These are phyloP conservation scores for Coemansia reversa DNA, from an alignment of 192 early-diverging fungal species.

Conservation along the genomic window DNA sequence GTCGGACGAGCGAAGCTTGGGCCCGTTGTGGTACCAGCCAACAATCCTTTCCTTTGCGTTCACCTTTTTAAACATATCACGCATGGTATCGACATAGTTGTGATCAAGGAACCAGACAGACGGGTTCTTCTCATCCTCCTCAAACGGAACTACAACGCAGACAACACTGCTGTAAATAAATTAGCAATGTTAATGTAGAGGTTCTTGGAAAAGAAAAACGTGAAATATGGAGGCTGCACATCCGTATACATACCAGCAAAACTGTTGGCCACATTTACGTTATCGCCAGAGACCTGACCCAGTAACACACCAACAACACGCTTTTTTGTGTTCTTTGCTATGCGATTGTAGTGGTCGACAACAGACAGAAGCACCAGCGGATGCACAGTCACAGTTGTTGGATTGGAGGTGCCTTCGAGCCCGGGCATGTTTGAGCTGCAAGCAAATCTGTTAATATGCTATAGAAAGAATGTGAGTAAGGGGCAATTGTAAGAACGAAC, in stretches of 20 bases:
- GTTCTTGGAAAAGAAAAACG: too few relatives aligned
- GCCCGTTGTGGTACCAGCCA: conserved; percentile 99
- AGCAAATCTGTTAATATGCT: conserved; percentile 1
- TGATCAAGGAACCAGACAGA: conserved; percentile 99
- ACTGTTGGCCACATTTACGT: conserved; percentile 95
- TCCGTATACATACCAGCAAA: conserved; percentile 79
- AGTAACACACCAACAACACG: conserved; percentile 95
- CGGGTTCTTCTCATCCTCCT: conserved; percentile 98
- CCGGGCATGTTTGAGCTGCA: conserved; percentile 35
- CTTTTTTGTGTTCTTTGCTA: conserved; percentile 91
- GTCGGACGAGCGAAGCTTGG: conserved; percentile 94
- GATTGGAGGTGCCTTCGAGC: conserved; percentile 48
- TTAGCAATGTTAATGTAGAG: too few relatives aligned
- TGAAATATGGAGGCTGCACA: too few relatives aligned
- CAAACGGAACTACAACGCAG: conserved; percentile 83
- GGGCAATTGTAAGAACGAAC: not conserved
- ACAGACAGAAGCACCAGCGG: conserved; percentile 98
- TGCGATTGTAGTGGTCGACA: conserved; percentile 97
- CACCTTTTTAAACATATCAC: conserved; percentile 99
- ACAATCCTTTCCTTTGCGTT: conserved; percentile 96
- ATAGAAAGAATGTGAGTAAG: not conserved
- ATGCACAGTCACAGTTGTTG: conserved; percentile 79
- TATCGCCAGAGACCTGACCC: conserved; percentile 83
- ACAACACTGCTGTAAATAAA: not conserved
- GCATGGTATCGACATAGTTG: conserved; percentile 99